Base-by-base conservation (phyloP, 495 filamentous ascomycete genomes). In the Neurospora tetraspora region DNA sequence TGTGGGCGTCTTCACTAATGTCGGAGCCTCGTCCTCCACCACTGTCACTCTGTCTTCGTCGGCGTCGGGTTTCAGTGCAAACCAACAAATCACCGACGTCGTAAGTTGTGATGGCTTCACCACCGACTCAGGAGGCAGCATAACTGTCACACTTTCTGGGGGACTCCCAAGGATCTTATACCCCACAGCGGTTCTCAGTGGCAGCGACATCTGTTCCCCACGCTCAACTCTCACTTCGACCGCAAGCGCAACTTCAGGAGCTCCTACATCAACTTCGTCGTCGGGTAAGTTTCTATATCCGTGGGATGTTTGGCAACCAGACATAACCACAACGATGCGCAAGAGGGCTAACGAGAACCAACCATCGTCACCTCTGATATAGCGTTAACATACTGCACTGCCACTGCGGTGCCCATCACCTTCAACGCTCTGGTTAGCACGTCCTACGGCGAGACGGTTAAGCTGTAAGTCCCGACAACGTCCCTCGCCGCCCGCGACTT, bases 1-100 rank as follows among this genome's bases (percentile, higher is more conserved):
- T 69, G 82, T 94, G 71, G 87, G 86, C 1, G 83, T 92, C 3
- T 83, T 90, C 65, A 86, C 88, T 7, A 93, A 92, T 76, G 74
- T 80, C 5, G 91, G 91, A 2, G 73, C 78, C 0, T 77, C 76
- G 7, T 86, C 86, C 2, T 76, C 78, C 10, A 86, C 85, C 68
- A 85, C 83, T 0, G 79, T 90, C 34, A 84, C 80, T 1, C 77
- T 92, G 3, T 71, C 75, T 5, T 75, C 84, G 72, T 71, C 79
- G 23, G 78, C 79, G 45, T 81, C 82, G 37, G 74, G 83, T 70
- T 77, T 89, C 80, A 75, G 76, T 79, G 75, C 78, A 14, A 70
- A 74, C 73, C 70, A 83, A 74, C 39, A 34, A n/a, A 20, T 88
- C 0, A 80, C 84, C 11, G 89, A 91, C 70, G 80, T 90, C 0